Conservation (phyloP, 805 yeast genomes). For the Torulaspora indica region DNA sequence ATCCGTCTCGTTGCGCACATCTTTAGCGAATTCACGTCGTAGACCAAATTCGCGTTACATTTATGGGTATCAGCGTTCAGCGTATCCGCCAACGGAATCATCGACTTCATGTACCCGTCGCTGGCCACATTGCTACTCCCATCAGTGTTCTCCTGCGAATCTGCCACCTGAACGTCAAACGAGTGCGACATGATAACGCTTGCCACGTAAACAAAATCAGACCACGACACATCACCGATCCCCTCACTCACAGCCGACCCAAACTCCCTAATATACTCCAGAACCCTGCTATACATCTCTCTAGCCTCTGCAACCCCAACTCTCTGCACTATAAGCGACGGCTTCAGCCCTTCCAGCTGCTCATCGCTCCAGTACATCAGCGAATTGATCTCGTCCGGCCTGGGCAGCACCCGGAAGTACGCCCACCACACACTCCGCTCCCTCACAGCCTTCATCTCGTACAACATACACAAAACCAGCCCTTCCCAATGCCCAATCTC, state of each 20-base stretch:
- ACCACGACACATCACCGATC: slow-evolving; percentile 42
- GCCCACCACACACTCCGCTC: slow-evolving; percentile 56
- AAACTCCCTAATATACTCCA: slow-evolving; percentile 15
- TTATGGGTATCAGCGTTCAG: slow-evolving; percentile 77
- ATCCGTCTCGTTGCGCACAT: slow-evolving; percentile 69
- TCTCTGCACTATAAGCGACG: slow-evolving; percentile 65
- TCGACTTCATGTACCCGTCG: slow-evolving; percentile 58
- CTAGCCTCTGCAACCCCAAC: slow-evolving; percentile 68
- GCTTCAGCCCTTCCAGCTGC: slow-evolving; percentile 54
- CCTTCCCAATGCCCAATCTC: slow-evolving; percentile 70
- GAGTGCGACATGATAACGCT: slow-evolving; percentile 84
- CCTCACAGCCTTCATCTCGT: slow-evolving; percentile 48
- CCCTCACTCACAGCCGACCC: slow-evolving; percentile 27
- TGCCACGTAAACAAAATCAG: slow-evolving; percentile 67
- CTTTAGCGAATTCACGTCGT: slow-evolving; percentile 46
- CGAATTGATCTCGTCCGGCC: slow-evolving; percentile 45
- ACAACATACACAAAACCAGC: slow-evolving; percentile 60
- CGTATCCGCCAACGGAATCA: slow-evolving; percentile 93
- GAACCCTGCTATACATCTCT: slow-evolving; percentile 47
- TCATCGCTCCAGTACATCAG: slow-evolving; percentile 75
- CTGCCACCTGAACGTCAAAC: slow-evolving; percentile 64
- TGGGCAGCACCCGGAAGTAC: slow-evolving; percentile 71
- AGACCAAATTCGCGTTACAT: slow-evolving; percentile 68
- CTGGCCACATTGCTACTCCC: slow-evolving; percentile 37
- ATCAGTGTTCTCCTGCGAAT: slow-evolving; percentile 32